Evolutionary conservation across 2,329 filamentous ascomycete species (phyloP).

Genomic region (Colletotrichum cereale): DNA sequence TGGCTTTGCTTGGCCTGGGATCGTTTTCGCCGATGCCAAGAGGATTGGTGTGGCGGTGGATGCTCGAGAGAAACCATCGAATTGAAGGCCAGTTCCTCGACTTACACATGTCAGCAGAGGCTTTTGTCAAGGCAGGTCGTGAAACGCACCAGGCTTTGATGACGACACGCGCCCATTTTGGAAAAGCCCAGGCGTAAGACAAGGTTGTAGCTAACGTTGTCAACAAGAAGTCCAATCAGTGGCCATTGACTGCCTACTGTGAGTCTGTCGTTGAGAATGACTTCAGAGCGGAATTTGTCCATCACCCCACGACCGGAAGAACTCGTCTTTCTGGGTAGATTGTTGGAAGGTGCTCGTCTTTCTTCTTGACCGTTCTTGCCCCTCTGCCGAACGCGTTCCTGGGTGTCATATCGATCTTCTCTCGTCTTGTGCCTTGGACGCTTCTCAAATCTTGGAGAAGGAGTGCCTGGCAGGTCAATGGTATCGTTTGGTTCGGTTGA

Average conservation of each 20-base stretch:
- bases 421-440: slow-evolving; percentile 67
- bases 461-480: not conserved
- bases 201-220: slow-evolving; percentile 50
- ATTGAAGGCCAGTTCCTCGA: slow-evolving; percentile 35
- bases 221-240: slow-evolving; percentile 17
- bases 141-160: slow-evolving; percentile 48
- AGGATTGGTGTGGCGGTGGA: slow-evolving; percentile 17
- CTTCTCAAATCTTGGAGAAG: slow-evolving; percentile 57
- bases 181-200: slow-evolving; percentile 57
- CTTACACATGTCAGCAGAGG: not conserved
- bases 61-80: slow-evolving; percentile 35
- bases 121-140: not conserved
- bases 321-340: slow-evolving; percentile 44
- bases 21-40: slow-evolving; percentile 36
- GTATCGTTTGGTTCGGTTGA: not conserved
- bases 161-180: slow-evolving; percentile 52
- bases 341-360: not conserved
- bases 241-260: slow-evolving; percentile 46
- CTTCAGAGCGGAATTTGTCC: slow-evolving; percentile 66
- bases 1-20: slow-evolving; percentile 43
- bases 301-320: slow-evolving; percentile 62
- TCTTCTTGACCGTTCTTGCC: slow-evolving; percentile 43
- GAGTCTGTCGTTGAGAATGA: slow-evolving; percentile 58
- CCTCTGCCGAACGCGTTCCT: slow-evolving; percentile 43
- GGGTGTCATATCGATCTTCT: slow-evolving; percentile 66